A percentile compares a stretch with the other conserved stretches of the same genome.
Conservation (phyloP, 352 stramenopile species). For the Globisporangium middletonii region DNA sequence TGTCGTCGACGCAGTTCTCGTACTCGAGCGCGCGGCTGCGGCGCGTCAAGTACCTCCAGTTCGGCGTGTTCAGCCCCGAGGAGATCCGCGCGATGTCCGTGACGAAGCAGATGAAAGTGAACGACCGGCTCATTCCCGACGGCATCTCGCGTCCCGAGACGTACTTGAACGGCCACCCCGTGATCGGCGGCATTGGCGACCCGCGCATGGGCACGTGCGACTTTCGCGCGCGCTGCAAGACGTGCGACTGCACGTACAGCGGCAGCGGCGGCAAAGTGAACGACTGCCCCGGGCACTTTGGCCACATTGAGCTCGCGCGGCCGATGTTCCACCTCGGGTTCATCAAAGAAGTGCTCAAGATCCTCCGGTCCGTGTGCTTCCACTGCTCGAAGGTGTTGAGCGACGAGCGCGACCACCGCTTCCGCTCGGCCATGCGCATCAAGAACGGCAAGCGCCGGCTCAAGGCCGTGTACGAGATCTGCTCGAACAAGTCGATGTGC, state of each 20-base stretch:
- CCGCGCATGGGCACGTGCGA: conserved; percentile 95
- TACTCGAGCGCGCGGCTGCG: conserved; percentile 93
- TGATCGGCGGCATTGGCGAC: conserved; percentile 98
- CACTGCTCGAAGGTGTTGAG: conserved; percentile 95
- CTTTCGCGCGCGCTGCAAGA: conserved; percentile 86
- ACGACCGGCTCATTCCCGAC: conserved; percentile 94
- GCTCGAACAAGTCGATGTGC: conserved; percentile 87
- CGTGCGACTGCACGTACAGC: conserved; percentile 90
- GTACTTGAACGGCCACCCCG: conserved; percentile 91
- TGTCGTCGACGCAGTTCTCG: conserved; percentile 91
- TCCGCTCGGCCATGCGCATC: conserved; percentile 79
- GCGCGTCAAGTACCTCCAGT: conserved; percentile 97
- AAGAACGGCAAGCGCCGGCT: conserved; percentile 89
- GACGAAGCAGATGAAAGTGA: conserved; percentile 96
- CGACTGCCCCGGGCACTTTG: conserved; percentile 98
- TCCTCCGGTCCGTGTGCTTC: conserved; percentile 95
- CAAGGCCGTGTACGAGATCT: conserved; percentile 94
- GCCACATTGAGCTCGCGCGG: conserved; percentile 96
- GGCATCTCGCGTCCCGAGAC: conserved; percentile 91
- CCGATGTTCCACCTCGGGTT: conserved; percentile 98
- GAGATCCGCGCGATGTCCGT: conserved; percentile 96
- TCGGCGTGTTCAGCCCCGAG: conserved; percentile 97
- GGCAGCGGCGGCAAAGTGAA: conserved; percentile 92
- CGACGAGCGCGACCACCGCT: conserved; percentile 83
- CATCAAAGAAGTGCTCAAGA: conserved; percentile 94